Percentiles rank a stretch among this genome's conserved stretches.
Evolutionary conservation across 257 asterid genomes (phyloP).

Genomic region (Jacaranda mimosifolia): DNA sequence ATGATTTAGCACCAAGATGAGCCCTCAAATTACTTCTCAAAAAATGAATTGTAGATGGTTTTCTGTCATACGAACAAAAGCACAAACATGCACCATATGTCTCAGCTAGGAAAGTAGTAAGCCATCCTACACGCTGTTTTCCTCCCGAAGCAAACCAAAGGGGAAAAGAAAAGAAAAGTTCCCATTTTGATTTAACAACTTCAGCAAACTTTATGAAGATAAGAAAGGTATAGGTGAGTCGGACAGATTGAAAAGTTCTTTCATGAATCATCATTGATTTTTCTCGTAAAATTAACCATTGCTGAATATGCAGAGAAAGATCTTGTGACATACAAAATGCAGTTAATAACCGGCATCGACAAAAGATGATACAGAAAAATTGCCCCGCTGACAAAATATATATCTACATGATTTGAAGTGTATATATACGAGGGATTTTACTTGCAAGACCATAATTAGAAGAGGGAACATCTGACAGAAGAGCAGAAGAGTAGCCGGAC

Average conservation of each 20-base stretch:
- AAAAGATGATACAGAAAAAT: neutral
- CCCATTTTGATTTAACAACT: too few species aligned
- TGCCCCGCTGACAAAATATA: neutral
- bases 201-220: too few species aligned
- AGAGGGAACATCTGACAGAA: neutral
- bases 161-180: too few species aligned
- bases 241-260: neutral
- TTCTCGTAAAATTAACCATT: neutral
- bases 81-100: too few species aligned
- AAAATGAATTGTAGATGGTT: too few species aligned
- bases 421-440: neutral
- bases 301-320: conserved; percentile 15
- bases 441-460: neutral
- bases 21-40: too few species aligned
- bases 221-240: neutral
- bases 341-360: neutral
- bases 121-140: too few species aligned
- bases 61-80: too few species aligned
- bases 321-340: neutral
- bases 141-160: too few species aligned
- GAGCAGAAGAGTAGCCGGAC: neutral
- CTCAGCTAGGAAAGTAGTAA: too few species aligned
- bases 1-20: too few species aligned
- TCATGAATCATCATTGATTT: neutral
- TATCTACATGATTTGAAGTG: too few species aligned